A percentile compares a stretch with the other conserved stretches of the same genome.
These are phyloP conservation scores for Neolentinus lepideus DNA, from an alignment of 1,284 basidiomycete species.

Conservation along the genomic window DNA sequence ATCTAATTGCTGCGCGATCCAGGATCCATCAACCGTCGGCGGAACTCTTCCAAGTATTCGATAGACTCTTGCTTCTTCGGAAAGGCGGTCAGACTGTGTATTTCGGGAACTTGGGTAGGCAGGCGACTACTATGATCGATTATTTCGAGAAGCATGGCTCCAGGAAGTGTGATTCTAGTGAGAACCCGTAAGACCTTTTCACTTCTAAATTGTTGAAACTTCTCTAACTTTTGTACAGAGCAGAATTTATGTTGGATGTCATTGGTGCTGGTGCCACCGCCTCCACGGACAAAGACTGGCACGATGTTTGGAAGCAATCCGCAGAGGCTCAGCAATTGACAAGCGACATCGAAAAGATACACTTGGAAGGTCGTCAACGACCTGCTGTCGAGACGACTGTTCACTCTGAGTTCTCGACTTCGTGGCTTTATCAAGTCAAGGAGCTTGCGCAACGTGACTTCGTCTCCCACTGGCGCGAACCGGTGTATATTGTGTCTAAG, in stretches of 20 bases:
- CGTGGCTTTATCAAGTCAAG: conserved; percentile 35
- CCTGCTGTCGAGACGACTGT: conserved; percentile 20
- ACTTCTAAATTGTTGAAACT: not conserved
- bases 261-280: conserved; percentile 54
- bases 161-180: conserved; percentile 3
- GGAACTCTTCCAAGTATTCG: conserved; percentile 52
- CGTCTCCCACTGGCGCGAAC: conserved; percentile 53
- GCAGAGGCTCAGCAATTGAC: conserved; percentile 16
- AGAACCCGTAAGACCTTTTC: not conserved
- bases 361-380: conserved; percentile 23
- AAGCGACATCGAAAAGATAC: conserved; percentile 23
- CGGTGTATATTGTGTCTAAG: conserved; percentile 76
- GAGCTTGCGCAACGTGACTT: conserved; percentile 43
- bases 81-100: conserved; percentile 23
- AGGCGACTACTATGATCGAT: conserved; percentile 19
- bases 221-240: conserved; percentile 25
- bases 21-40: conserved; percentile 51
- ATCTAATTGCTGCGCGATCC: not conserved
- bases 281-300: conserved; percentile 25
- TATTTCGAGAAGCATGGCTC: conserved; percentile 28
- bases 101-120: conserved; percentile 27
- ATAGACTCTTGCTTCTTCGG: conserved; percentile 12
- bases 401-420: conserved; percentile 41
- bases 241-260: conserved; percentile 65
- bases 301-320: conserved; percentile 24